phyloP scores from a whole-genome alignment of 148 eudicot species.

The Pouteria glomerata region DNA sequence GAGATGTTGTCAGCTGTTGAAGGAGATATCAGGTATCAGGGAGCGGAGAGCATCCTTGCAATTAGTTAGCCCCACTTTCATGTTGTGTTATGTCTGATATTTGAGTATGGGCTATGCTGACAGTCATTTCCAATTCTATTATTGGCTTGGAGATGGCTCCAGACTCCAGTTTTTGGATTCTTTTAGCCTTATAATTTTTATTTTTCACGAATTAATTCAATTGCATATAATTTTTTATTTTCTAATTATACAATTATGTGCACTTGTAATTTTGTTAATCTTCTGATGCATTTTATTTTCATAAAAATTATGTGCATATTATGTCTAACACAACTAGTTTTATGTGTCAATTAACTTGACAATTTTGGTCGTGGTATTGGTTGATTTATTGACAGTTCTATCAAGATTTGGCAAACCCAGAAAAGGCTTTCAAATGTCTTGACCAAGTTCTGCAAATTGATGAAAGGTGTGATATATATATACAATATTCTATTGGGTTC shows the following conservation, averaged over 20 bases:
- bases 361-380: no score
- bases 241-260: not conserved
- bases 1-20: not conserved
- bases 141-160: no score
- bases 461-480: conserved; percentile 54
- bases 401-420: no score
- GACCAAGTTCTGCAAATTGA: conserved; percentile 60
- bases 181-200: no score
- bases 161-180: not conserved
- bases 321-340: no score
- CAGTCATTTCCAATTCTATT: not conserved
- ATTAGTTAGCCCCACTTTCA: not conserved
- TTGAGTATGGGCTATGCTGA: not conserved
- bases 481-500: no score
- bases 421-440: conserved; percentile 73
- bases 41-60: not conserved
- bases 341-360: no score
- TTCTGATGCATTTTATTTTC: no score
- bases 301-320: no score
- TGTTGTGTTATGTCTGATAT: no score
- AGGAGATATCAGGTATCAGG: not conserved
- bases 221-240: not conserved
- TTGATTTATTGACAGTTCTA: no score
- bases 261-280: not conserved
- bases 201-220: no score